phyloP scores from a whole-genome alignment of 495 filamentous ascomycete genomes.

The Rusavskia elegans region DNA sequence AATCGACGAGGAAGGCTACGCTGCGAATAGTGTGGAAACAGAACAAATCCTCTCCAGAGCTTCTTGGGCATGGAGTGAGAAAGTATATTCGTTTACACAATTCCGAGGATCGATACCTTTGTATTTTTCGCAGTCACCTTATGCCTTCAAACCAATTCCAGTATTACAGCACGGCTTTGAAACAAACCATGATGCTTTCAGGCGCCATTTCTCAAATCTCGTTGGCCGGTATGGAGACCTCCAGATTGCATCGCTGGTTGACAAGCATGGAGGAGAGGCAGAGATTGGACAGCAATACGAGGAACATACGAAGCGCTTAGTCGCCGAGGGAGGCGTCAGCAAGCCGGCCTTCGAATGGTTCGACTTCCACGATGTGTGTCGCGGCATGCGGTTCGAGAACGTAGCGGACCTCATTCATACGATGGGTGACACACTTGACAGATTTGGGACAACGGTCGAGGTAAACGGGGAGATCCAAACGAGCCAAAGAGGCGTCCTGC shows the following conservation, averaged over 20 bases:
- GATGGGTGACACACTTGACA: conserved; percentile 44
- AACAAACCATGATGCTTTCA: conserved; percentile 62
- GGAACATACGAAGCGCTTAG: conserved; percentile 37
- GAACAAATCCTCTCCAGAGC: conserved; percentile 72
- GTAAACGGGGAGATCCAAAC: conserved; percentile 31
- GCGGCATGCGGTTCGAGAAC: conserved; percentile 95
- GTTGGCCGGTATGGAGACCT: conserved; percentile 52
- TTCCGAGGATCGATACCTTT: conserved; percentile 76
- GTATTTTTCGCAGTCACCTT: conserved; percentile 86
- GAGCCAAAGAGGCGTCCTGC: conserved; percentile 56
- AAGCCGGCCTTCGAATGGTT: conserved; percentile 77
- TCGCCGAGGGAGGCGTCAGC: conserved; percentile 41
- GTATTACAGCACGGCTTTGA: conserved; percentile 60
- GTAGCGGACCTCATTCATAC: conserved; percentile 60
- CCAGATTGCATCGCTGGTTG: conserved; percentile 71
- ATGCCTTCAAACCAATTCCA: conserved; percentile 78
- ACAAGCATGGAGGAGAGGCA: conserved; percentile 67
- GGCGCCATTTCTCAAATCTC: conserved; percentile 58
- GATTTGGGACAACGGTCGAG: conserved; percentile 47
- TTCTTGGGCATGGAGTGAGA: conserved; percentile 42
- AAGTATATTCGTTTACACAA: conserved; percentile 71
- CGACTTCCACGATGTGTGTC: conserved; percentile 79
- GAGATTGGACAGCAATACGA: conserved; percentile 67
- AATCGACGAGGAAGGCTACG: conserved; percentile 71
- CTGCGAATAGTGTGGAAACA: conserved; percentile 85